Evolutionary conservation across 129 eudicot species (phyloP).

Genomic region (Tanacetum coccineum): DNA sequence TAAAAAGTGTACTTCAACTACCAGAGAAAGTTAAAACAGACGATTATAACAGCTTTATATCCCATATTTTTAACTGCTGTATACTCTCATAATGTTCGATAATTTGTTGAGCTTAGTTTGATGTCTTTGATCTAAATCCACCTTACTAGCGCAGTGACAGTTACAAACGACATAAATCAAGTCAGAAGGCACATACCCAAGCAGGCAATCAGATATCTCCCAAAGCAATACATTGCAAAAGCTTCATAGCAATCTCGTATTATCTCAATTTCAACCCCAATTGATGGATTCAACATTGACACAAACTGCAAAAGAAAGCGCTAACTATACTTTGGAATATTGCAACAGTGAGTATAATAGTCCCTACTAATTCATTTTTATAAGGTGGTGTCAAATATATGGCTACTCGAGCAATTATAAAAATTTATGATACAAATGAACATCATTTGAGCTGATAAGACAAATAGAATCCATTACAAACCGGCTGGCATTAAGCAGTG

Average conservation of each 20-base stretch:
- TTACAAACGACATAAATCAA: not conserved
- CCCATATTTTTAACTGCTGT: not conserved
- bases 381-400: not conserved
- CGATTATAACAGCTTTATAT: too few relatives aligned
- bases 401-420: too few relatives aligned
- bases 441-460: not conserved
- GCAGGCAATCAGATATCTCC: constrained; percentile 96
- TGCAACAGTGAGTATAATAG: too few relatives aligned
- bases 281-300: constrained; percentile 74
- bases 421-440: not conserved
- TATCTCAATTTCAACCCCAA: constrained; percentile 82
- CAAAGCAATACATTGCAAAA: constrained; percentile 99
- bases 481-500: not conserved
- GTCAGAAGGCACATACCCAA: constrained; percentile 55
- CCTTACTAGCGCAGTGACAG: not conserved
- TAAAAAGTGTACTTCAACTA: not conserved
- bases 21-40: too few relatives aligned
- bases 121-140: too few relatives aligned
- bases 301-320: constrained; percentile 58
- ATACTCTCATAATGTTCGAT: too few relatives aligned
- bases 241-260: constrained; percentile 96
- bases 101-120: too few relatives aligned
- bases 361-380: too few relatives aligned
- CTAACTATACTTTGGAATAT: not conserved
- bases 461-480: not conserved